These are phyloP conservation scores for Penicillium janthinellum DNA, from an alignment of 2,329 filamentous ascomycete genomes.

Conservation along the genomic window DNA sequence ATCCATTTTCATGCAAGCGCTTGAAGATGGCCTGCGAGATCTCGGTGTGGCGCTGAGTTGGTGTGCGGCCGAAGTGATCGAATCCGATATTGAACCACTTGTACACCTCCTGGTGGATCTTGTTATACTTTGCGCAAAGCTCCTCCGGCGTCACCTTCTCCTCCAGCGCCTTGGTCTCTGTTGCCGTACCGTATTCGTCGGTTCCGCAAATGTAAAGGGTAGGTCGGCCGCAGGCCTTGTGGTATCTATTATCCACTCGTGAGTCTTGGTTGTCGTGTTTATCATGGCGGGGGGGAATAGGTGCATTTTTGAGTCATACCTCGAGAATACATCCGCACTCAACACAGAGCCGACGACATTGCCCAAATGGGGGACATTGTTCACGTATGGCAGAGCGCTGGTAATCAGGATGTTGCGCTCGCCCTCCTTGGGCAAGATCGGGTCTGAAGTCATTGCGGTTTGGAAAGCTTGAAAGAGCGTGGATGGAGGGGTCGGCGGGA, in stretches of 20 bases:
- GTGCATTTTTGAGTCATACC: slow-evolving; percentile 37
- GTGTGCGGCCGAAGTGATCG: slow-evolving; percentile 92
- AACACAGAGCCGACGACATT: slow-evolving; percentile 87
- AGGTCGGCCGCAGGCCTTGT: slow-evolving; percentile 74
- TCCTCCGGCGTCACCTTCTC: slow-evolving; percentile 79
- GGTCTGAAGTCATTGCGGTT: slow-evolving; percentile 33
- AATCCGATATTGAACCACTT: slow-evolving; percentile 96
- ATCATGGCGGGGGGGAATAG: slow-evolving; percentile 54
- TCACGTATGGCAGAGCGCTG: slow-evolving; percentile 85
- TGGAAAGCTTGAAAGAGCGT: slow-evolving; percentile 12
- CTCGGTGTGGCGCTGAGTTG: slow-evolving; percentile 82
- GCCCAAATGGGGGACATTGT: slow-evolving; percentile 79
- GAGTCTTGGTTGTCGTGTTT: slow-evolving; percentile 17
- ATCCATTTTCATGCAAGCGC: slow-evolving; percentile 85
- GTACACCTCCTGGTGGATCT: slow-evolving; percentile 86
- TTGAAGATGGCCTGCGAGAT: slow-evolving; percentile 91
- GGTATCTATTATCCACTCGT: slow-evolving; percentile 57
- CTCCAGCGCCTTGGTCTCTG: slow-evolving; percentile 92
- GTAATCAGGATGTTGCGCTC: slow-evolving; percentile 90
- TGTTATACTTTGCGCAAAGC: slow-evolving; percentile 90
- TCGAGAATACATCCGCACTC: slow-evolving; percentile 80
- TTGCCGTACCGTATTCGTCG: slow-evolving; percentile 95
- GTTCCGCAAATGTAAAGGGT: slow-evolving; percentile 86
- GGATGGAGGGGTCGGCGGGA: slow-evolving; percentile 62
- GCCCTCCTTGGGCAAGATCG: slow-evolving; percentile 66